A percentile compares a stretch with the other conserved stretches of the same genome.
Evolutionary conservation across 768 basidiomycete genomes (phyloP).

Genomic region (Kwoniella bestiolae): DNA sequence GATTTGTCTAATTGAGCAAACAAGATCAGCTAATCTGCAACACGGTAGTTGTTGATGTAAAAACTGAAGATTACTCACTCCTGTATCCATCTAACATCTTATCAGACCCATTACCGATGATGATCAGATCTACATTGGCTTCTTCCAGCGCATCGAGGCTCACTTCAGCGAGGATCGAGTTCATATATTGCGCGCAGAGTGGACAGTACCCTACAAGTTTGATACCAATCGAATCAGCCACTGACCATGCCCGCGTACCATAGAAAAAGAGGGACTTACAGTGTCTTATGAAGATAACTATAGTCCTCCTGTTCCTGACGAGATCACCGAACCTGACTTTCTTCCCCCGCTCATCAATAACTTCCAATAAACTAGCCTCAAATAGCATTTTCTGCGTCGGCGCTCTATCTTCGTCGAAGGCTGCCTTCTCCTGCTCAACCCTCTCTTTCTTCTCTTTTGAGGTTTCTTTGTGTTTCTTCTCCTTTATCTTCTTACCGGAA

Average conservation of each 20-base stretch:
- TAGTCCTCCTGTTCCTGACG: conserved; percentile 62
- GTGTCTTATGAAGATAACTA: conserved; percentile 84
- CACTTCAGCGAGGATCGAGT: conserved; percentile 65
- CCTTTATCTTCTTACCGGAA: not conserved
- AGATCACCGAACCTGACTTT: conserved; percentile 72
- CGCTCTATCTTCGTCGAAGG: conserved; percentile 52
- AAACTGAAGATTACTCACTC: conserved; percentile 58
- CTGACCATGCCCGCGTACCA: not conserved
- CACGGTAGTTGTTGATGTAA: not conserved
- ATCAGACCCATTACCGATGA: conserved; percentile 78
- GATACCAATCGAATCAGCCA: not conserved
- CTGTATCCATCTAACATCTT: conserved; percentile 77
- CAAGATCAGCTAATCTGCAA: not conserved
- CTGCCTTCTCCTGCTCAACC: conserved; percentile 39
- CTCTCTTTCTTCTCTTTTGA: conserved; percentile 44
- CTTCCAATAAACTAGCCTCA: conserved; percentile 66
- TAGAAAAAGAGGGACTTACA: conserved; percentile 64
- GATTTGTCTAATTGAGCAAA: conserved; percentile 62
- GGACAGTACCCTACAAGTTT: conserved; percentile 65
- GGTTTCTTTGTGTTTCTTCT: conserved; percentile 32
- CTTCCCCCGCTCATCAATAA: conserved; percentile 71
- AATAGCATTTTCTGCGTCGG: conserved; percentile 67
- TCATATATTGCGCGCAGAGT: conserved; percentile 84
- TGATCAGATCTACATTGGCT: conserved; percentile 66
- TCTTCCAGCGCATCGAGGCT: conserved; percentile 62